Base-by-base conservation (phyloP, 371 early-diverging fungal genomes). In the Umbelopsis sp. region DNA sequence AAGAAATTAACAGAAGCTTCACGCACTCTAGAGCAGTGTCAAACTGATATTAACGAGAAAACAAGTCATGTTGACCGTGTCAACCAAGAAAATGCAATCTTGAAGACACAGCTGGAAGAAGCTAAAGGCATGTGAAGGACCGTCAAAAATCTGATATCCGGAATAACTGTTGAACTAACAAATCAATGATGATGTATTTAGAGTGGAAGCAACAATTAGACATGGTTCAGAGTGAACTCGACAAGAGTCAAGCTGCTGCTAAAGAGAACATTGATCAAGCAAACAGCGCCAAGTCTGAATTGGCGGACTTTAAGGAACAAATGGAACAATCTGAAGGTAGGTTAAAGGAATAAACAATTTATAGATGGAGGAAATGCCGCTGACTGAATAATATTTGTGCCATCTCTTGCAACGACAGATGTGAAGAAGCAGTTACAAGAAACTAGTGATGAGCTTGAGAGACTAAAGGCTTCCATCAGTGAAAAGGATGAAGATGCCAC, bases 231-330 rank as follows among this genome's bases (percentile, higher is more conserved):
- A 8, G 11, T 4, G 35, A 57, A 16, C 18, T 57, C 14, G 57
- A 57, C 5, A 48, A 48, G 48, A 48, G 11, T 57, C 57, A 57
- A 57, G 35, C 57, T 35, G 7, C 18, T 57, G 57, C 57, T 35
- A 3, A 18, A 2, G 52, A 51, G 29, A 51, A 7, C 14, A 29
- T 14, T 6, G 9, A 3, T 4, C 25, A 51, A 51, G 29, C 25
- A 51, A 29, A n/a, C 29, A 8, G 8, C 14, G 52, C 52, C 18
- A 51, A 51, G 14, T 18, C 22, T 51, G 29, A 29, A 6, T 6
- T 51, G 12, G 20, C 14, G 52, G 52, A 51, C 24, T 51, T 51
- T 9, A 51, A 51, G 25, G 9, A 12, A 12, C 52, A 51, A 51
- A 22, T 51, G 4, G 52, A 51, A 29, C 18, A 5, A 6, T 22